A percentile compares a stretch with the other conserved stretches of the same genome.
phyloP scores from a whole-genome alignment of 2,329 filamentous ascomycete genomes.

The Drechslerella coelobrocha region DNA sequence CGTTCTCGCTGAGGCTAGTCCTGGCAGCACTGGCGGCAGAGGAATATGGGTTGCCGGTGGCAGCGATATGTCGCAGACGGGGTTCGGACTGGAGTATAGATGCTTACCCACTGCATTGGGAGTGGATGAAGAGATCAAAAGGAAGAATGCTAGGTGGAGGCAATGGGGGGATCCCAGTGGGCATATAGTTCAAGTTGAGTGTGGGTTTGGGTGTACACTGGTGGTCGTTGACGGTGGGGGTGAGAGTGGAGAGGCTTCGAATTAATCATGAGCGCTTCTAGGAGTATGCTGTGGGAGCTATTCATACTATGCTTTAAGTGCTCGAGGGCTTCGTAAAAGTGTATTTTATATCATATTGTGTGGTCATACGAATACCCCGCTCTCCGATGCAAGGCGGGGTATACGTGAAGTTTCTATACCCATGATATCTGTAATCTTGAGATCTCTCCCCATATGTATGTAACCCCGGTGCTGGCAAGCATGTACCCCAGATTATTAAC shows the following conservation, averaged over 20 bases:
- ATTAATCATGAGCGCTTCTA: too few relatives aligned
- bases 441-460: too few relatives aligned
- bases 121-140: slow-evolving; percentile 8
- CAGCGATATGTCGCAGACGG: slow-evolving; percentile 38
- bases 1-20: slow-evolving; percentile 12
- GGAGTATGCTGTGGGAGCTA: too few relatives aligned
- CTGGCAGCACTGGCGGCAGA: neutral
- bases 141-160: slow-evolving; percentile 5
- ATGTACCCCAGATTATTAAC: too few relatives aligned
- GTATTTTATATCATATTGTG: too few relatives aligned
- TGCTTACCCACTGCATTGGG: slow-evolving; percentile 27
- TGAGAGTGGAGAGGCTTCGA: too few relatives aligned
- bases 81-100: slow-evolving; percentile 27
- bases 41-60: slow-evolving; percentile 38
- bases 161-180: neutral
- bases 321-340: too few relatives aligned
- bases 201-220: slow-evolving; percentile 32
- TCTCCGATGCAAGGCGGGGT: too few relatives aligned
- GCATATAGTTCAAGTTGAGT: slow-evolving; percentile 3
- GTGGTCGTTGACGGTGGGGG: slow-evolving; percentile 2
- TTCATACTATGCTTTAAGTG: neutral
- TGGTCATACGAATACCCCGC: too few relatives aligned
- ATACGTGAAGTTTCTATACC: too few relatives aligned
- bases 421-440: too few relatives aligned
- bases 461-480: too few relatives aligned